Base-by-base conservation (phyloP, 179 eudicot species). In the Amaranthus tricolor region DNA sequence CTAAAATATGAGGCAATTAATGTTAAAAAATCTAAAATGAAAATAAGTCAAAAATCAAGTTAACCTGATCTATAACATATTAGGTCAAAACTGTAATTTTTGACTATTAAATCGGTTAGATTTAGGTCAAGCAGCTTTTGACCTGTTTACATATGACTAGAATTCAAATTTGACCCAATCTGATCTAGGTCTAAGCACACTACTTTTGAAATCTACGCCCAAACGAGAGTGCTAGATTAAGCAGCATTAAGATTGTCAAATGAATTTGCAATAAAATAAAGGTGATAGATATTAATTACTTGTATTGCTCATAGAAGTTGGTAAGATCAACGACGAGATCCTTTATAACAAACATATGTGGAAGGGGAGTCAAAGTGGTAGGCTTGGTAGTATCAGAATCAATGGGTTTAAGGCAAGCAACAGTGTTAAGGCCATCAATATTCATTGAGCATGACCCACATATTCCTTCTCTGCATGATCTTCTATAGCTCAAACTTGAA, bases 391-490 rank as follows among this genome's bases (percentile, higher is more conserved):
- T 85, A 78, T 91, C 79, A 0, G 88, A 16, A 31, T 89, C 85
- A 55, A 93, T 91, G 17, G 96, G 91, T 76, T 85, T 91, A 62
- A 91, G 86, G 72, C 97, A 93, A 5, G 98, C 95, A 47, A 93
- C 95, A 4, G 93, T 91, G 74, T 89, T 93, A 9, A 76, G 76
- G 16, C 97, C 98, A 60, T 91, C 89, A 4, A 93, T 89, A 78
- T 91, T 93, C 97, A 93, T 93, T 0, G 96, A 75, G 74, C 98
- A 91, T 0, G 98, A 90, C n/a, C 97, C 97, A 44, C 98, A 93
- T 69, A 87, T 91, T 14, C 98, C 98, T 80, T 93, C 93, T 70
- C 97, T 82, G 52, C 96, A 91, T 5, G 98, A 91, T 76, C 97
- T 84, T 40, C 97, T 81, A 55, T 91, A 91, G 68, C 80, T 89